Percentiles rank a stretch among this genome's conserved stretches.
phyloP scores from a whole-genome alignment of 352 stramenopile genomes.

The Phytopythium delawarense region DNA sequence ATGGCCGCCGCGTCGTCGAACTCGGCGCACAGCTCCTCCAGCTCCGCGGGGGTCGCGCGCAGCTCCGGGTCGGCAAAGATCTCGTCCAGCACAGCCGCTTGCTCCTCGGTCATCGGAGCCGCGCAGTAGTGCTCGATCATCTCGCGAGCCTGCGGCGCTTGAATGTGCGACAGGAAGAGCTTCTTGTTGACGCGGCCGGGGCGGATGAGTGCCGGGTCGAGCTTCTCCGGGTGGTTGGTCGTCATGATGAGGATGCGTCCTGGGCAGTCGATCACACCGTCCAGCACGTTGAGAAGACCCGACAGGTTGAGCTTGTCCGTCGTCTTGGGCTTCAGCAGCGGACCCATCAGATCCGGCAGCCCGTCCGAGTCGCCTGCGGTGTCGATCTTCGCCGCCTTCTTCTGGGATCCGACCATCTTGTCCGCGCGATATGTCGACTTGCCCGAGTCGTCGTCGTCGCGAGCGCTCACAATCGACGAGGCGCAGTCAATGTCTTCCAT shows the following conservation, averaged over 20 bases:
- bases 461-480: constrained; percentile 49
- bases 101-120: background rate
- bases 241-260: constrained; percentile 92
- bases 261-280: constrained; percentile 88
- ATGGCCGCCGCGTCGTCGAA: constrained; percentile 12
- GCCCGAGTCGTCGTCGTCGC: background rate
- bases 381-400: background rate
- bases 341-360: too few relatives aligned
- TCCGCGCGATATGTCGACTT: too few relatives aligned
- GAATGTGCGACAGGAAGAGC: constrained; percentile 63
- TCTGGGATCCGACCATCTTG: constrained; percentile 27
- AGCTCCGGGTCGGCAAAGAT: too few relatives aligned
- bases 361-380: too few relatives aligned
- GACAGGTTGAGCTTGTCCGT: constrained; percentile 72
- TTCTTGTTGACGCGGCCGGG: constrained; percentile 90
- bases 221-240: constrained; percentile 92
- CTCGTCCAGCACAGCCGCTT: too few relatives aligned
- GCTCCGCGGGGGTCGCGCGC: constrained; percentile 17
- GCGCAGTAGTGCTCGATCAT: constrained; percentile 77
- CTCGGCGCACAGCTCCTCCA: constrained; percentile 43
- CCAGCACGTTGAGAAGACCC: constrained; percentile 87
- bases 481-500: constrained; percentile 89
- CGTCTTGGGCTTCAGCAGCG: too few relatives aligned
- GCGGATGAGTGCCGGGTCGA: constrained; percentile 89
- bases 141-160: too few relatives aligned